phyloP scores from a whole-genome alignment of 331 rosid genomes.

The Spiraea crenata region DNA sequence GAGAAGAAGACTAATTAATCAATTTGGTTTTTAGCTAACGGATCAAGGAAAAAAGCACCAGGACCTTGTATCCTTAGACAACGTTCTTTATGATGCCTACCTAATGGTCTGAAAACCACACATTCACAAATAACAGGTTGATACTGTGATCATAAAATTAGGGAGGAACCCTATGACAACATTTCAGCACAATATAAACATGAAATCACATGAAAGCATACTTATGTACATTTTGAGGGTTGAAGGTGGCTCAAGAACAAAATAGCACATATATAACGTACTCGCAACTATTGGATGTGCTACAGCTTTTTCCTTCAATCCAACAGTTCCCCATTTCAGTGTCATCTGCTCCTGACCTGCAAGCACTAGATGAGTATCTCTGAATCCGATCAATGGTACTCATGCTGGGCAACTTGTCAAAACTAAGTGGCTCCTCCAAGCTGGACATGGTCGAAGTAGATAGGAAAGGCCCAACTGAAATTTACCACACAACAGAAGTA shows the following conservation, averaged over 20 bases:
- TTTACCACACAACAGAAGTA: slow-evolving; percentile 13
- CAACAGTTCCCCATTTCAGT: slow-evolving; percentile 74
- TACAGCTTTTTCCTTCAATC: slow-evolving; percentile 76
- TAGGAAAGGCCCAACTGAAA: slow-evolving; percentile 28
- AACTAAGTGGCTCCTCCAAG: slow-evolving; percentile 91
- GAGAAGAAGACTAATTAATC: neutral
- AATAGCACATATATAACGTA: slow-evolving; percentile 30
- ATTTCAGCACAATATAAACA: neutral
- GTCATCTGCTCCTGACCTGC: slow-evolving; percentile 70
- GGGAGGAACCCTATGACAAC: neutral
- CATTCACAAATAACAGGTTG: neutral
- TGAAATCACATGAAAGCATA: neutral
- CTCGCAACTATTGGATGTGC: slow-evolving; percentile 76
- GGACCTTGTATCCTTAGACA: neutral
- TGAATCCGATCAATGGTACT: slow-evolving; percentile 68
- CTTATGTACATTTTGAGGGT: neutral
- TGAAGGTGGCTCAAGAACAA: neutral
- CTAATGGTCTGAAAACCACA: neutral
- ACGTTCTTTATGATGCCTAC: neutral
- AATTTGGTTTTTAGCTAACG: neutral
- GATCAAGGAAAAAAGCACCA: neutral
- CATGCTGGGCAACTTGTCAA: slow-evolving; percentile 93
- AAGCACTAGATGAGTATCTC: slow-evolving; percentile 73
- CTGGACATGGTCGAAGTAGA: slow-evolving; percentile 69
- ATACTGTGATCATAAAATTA: neutral